Evolutionary conservation across 2,329 filamentous ascomycete species (phyloP).

Genomic region (Botrytis fragariae): DNA sequence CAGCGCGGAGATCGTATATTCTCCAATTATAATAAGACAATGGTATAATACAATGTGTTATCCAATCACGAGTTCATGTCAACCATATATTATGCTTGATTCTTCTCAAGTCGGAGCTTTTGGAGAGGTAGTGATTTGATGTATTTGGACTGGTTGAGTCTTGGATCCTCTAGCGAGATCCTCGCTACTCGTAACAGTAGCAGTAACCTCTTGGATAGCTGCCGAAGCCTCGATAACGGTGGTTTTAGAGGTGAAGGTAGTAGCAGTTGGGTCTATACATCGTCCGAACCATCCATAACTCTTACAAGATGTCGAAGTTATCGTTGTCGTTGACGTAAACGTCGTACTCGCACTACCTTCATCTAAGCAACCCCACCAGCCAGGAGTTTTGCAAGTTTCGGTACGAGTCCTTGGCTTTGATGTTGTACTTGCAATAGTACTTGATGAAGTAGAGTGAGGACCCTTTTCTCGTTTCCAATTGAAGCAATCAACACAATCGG

Average conservation of each 20-base stretch:
- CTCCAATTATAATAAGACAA: neutral
- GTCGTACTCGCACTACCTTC: slow-evolving; percentile 35
- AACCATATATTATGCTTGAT: neutral
- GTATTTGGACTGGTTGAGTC: neutral
- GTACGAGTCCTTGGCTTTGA: slow-evolving; percentile 64
- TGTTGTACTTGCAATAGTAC: slow-evolving; percentile 55
- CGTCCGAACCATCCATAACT: slow-evolving; percentile 21
- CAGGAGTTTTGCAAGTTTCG: slow-evolving; percentile 80
- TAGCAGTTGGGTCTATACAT: slow-evolving; percentile 7
- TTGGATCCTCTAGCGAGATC: neutral
- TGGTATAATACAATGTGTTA: neutral
- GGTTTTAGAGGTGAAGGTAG: slow-evolving; percentile 13
- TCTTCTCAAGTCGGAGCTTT: neutral
- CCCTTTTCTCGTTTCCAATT: slow-evolving; percentile 93
- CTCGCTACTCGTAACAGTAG: slow-evolving; percentile 2
- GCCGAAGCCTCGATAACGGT: slow-evolving; percentile 18
- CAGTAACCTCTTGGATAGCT: neutral
- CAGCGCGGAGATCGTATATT: neutral
- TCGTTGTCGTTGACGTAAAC: slow-evolving; percentile 31
- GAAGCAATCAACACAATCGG: slow-evolving; percentile 80
- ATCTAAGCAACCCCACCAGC: slow-evolving; percentile 63
- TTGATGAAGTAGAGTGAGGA: slow-evolving; percentile 71
- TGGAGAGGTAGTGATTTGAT: slow-evolving; percentile 16
- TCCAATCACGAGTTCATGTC: neutral
- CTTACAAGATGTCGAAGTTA: slow-evolving; percentile 24